Conservation (phyloP, 1,284 basidiomycete genomes). For the Puccinia triticina region DNA sequence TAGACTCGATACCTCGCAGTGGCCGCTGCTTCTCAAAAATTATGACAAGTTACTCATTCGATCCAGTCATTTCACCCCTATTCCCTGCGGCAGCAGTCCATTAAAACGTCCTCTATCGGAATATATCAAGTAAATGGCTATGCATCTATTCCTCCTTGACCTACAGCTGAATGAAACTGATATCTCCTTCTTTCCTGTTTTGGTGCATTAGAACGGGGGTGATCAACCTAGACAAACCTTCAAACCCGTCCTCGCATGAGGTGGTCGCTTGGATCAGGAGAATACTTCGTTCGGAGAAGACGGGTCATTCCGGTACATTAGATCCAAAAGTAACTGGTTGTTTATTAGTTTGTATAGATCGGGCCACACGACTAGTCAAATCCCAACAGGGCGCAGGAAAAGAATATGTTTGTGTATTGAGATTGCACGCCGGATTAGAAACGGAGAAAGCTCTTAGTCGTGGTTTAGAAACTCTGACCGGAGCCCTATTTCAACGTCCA, state of each 20-base stretch:
- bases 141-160: constrained; percentile 65
- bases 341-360: constrained; percentile 97
- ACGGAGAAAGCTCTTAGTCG: constrained; percentile 84
- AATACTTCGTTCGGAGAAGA: constrained; percentile 95
- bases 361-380: constrained; percentile 99
- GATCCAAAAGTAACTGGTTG: constrained; percentile 99
- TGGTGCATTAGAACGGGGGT: constrained; percentile 77
- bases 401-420: constrained; percentile 95
- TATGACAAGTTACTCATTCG: constrained; percentile 75
- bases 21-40: constrained; percentile 97
- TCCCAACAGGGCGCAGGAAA: constrained; percentile 98
- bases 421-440: constrained; percentile 80
- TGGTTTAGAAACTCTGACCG: constrained; percentile 93
- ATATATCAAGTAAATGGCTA: constrained; percentile 44
- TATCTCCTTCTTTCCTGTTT: constrained; percentile 69
- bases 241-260: constrained; percentile 99
- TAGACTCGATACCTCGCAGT: constrained; percentile 81
- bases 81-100: constrained; percentile 66
- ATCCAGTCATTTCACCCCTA: constrained; percentile 96
- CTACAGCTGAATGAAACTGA: constrained; percentile 71
- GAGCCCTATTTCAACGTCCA: constrained; percentile 97
- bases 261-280: constrained; percentile 98
- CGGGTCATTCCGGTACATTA: constrained; percentile 94
- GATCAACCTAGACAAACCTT: constrained; percentile 99
- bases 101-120: constrained; percentile 41